phyloP scores from a whole-genome alignment of 139 green algal species.

The Micractinium sp. region DNA sequence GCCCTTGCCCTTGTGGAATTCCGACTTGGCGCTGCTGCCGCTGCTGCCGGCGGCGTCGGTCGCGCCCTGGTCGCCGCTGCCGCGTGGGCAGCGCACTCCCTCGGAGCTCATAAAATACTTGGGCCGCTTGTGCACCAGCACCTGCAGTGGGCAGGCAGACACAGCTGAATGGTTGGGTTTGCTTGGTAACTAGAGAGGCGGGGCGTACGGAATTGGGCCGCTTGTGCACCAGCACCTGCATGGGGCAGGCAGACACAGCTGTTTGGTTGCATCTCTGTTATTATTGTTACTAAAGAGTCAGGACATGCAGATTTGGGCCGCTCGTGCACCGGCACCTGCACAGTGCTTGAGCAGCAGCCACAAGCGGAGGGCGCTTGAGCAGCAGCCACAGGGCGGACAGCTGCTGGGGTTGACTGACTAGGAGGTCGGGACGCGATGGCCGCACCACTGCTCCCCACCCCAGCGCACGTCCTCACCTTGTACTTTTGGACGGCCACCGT shows the following conservation, averaged over 20 bases:
- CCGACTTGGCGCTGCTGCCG: neutral
- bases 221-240: neutral
- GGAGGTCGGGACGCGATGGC: too few relatives aligned
- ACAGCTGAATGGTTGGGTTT: neutral
- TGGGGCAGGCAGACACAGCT: neutral
- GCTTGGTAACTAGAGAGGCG: too few relatives aligned
- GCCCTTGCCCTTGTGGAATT: neutral
- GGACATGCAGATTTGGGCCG: too few relatives aligned
- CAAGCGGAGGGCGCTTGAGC: neutral
- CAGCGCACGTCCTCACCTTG: neutral
- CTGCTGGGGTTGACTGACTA: neutral
- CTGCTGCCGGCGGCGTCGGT: neutral
- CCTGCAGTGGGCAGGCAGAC: neutral
- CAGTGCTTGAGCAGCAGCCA: too few relatives aligned
- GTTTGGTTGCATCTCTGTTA: too few relatives aligned
- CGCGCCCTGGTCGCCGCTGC: neutral
- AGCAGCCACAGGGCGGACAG: neutral
- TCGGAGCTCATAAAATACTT: neutral
- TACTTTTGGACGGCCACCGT: neutral
- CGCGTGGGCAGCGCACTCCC: neutral
- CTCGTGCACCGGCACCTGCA: neutral
- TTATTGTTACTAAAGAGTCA: too few relatives aligned
- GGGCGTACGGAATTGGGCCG: neutral
- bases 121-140: neutral
- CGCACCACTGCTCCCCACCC: neutral